Evolutionary conservation across 176 grass and related monocot species (phyloP), one percentile per base, ranked within the genome.

Genomic region (Puccinellia tenuiflora): DNA sequence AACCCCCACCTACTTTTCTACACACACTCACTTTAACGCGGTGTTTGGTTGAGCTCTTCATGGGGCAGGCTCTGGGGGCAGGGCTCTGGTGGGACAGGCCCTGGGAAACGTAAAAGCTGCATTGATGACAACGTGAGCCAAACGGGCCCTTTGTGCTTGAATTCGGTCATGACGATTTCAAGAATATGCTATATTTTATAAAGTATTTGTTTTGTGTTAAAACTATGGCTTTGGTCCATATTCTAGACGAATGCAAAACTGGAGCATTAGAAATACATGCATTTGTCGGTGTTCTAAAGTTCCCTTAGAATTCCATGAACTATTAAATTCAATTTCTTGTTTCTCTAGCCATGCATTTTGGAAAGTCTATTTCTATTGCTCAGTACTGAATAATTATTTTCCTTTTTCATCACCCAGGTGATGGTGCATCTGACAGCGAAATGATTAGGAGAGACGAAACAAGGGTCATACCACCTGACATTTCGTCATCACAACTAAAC

Each of bases 381-480:
- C 0, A 17, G 50, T 69, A 48, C 55, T 25, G 26, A 77, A 54
- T 54, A 61, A 31, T 78, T 26, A 84, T 66, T 86, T 45, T 50
- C 30, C 17, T 28, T 66, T 71, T 67, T 34, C 46, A 54, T 81
- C 46, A 47, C 86, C 26, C 77, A 54, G 64, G 43, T 65, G 78
- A 70, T 26, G 20, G 48, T 85, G 81, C 56, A 75, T 75, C 60
- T 68, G 67, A 73, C 28, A 69, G 47, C 30, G 61, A 76, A 56
- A 45, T 84, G 70, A 77, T 33, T 64, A 40, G 21, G 21, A 25
- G 48, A 75, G 79, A 84, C 13, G 83, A 73, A 81, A 30, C 33
- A 60, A 71, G 55, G 67, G 68, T 31, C 8, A 86, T 43, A 81
- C 39, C 60, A 80, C 54, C 72, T 74, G 77, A 39, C 81, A 40